These are phyloP conservation scores for Lachnellula cervina DNA, from an alignment of 2,329 filamentous ascomycete genomes.

Conservation along the genomic window DNA sequence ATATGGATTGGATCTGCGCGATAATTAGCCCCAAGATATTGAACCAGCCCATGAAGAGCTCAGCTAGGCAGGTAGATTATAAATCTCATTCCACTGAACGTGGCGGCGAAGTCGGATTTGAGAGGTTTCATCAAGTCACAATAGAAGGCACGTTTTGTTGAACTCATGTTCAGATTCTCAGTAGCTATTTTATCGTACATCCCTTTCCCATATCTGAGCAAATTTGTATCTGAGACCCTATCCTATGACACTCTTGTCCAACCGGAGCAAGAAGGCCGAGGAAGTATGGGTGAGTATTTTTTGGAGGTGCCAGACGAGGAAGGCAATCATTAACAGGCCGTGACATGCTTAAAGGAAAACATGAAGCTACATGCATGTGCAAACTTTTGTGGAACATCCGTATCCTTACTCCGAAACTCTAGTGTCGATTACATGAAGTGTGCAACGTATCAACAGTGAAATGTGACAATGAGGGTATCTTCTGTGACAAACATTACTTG, in stretches of 20 bases:
- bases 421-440: background rate
- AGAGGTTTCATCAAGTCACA: background rate
- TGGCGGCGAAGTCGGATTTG: too few relatives aligned
- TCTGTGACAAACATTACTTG: background rate
- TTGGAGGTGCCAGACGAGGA: slow-evolving; percentile 1
- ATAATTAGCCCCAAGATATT: too few relatives aligned
- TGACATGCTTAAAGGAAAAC: background rate
- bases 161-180: background rate
- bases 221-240: slow-evolving; percentile 9
- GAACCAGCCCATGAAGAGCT: too few relatives aligned
- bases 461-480: background rate
- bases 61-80: too few relatives aligned
- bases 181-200: slow-evolving; percentile 6
- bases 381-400: background rate
- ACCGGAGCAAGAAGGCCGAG: slow-evolving; percentile 15
- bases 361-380: background rate
- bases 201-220: slow-evolving; percentile 4
- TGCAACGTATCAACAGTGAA: background rate
- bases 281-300: slow-evolving; percentile 4
- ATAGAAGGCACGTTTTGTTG: background rate
- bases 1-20: too few relatives aligned
- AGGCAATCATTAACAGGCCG: slow-evolving; percentile 2
- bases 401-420: background rate
- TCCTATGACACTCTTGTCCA: slow-evolving; percentile 19
- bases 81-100: too few relatives aligned